A percentile compares a stretch with the other conserved stretches of the same genome.
Conservation (phyloP, 257 asterid species). For the Verbascum thapsus region DNA sequence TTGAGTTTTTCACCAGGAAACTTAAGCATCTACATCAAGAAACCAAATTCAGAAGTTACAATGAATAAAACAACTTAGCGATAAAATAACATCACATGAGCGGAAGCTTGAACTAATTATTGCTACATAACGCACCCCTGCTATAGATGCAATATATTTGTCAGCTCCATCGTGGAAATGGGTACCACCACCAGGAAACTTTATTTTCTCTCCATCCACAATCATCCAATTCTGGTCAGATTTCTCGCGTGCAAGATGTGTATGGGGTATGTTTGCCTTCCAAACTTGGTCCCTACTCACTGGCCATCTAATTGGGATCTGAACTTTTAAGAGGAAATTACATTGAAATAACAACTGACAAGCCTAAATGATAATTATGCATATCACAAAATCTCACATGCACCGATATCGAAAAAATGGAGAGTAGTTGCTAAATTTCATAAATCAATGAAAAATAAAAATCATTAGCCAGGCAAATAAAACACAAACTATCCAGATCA, state of each 20-base stretch:
- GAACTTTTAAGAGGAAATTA: constrained; percentile 67
- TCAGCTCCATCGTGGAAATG: constrained; percentile 92
- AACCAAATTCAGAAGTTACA: constrained; percentile 4
- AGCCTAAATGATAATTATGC: constrained; percentile 23
- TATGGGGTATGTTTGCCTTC: constrained; percentile 95
- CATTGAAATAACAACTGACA: constrained; percentile 60
- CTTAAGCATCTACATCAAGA: constrained; percentile 75
- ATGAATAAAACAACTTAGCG: background rate
- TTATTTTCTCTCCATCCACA: constrained; percentile 85
- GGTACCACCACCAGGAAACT: constrained; percentile 97
- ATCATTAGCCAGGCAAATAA: background rate
- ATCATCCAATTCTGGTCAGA: constrained; percentile 96
- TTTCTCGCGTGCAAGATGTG: constrained; percentile 89
- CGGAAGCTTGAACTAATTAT: background rate
- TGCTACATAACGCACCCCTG: constrained; percentile 59
- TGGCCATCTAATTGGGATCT: constrained; percentile 97
- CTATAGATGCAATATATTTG: constrained; percentile 80
- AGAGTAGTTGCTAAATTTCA: constrained; percentile 6
- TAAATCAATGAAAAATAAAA: constrained; percentile 1
- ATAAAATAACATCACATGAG: constrained; percentile 8
- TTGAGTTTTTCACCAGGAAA: constrained; percentile 70
- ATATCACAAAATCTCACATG: constrained; percentile 16
- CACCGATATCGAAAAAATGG: constrained; percentile 7
- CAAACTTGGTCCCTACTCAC: constrained; percentile 88
- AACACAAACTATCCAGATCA: background rate